phyloP scores from a whole-genome alignment of 495 filamentous ascomycete species.

The Pseudoneurospora amorphoporcata region DNA sequence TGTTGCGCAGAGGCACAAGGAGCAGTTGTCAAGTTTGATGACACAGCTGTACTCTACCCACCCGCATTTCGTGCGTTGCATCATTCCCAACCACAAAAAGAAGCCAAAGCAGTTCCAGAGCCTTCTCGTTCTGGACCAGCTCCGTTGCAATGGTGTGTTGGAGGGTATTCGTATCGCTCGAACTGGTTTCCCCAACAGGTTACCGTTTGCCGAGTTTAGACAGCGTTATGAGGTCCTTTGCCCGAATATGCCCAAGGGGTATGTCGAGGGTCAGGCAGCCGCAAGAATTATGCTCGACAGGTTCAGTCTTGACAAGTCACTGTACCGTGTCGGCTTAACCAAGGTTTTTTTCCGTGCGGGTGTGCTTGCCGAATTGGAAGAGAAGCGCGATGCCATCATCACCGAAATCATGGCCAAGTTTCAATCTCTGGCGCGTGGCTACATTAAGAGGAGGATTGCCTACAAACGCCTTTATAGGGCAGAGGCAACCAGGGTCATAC shows the following conservation, averaged over 20 bases:
- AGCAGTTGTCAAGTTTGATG: conserved; percentile 92
- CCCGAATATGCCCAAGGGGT: conserved; percentile 76
- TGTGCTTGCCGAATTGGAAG: conserved; percentile 92
- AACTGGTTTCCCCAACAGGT: conserved; percentile 94
- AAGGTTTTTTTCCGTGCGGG: conserved; percentile 98
- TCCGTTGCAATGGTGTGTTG: conserved; percentile 96
- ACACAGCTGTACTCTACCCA: conserved; percentile 90
- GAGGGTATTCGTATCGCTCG: conserved; percentile 96
- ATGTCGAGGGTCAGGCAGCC: conserved; percentile 79
- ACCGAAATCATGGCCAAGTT: conserved; percentile 89
- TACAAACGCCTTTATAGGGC: conserved; percentile 89
- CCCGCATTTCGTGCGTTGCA: conserved; percentile 96
- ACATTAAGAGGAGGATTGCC: conserved; percentile 73
- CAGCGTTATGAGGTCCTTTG: conserved; percentile 97
- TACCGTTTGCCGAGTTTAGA: conserved; percentile 87
- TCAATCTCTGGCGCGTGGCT: conserved; percentile 83
- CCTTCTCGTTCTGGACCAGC: conserved; percentile 83
- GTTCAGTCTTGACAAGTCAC: conserved; percentile 68
- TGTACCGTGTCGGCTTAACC: conserved; percentile 89
- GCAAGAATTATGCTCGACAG: conserved; percentile 84
- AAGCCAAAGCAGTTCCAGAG: conserved; percentile 86
- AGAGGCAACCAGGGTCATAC: conserved; percentile 90
- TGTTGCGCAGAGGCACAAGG: conserved; percentile 94
- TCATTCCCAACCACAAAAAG: conserved; percentile 97
- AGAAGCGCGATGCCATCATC: conserved; percentile 84